phyloP scores from a whole-genome alignment of 1,284 basidiomycete species.

The Ceratobasidium sp. region DNA sequence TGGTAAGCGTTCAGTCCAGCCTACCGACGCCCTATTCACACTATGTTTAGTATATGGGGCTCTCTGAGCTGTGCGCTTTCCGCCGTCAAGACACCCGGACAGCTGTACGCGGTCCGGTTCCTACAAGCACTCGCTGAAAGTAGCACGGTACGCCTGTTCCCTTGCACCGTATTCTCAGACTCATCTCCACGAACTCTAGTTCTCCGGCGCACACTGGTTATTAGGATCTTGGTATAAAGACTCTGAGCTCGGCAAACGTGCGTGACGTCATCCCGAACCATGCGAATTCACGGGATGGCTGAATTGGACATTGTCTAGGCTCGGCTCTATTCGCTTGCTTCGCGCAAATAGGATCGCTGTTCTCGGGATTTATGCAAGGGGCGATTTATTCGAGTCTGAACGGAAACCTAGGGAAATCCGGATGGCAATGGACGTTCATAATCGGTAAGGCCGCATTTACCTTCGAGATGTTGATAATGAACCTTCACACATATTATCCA shows the following conservation, averaged over 20 bases:
- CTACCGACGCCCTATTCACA: not conserved
- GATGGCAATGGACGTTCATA: slow-evolving; percentile 44
- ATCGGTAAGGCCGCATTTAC: not conserved
- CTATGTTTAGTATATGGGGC: slow-evolving; percentile 19
- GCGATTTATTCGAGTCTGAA: slow-evolving; percentile 37
- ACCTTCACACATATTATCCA: not conserved
- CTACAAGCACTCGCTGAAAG: slow-evolving; percentile 36
- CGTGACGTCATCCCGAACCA: not conserved
- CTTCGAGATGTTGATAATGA: not conserved
- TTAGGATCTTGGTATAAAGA: slow-evolving; percentile 43
- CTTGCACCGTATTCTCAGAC: not conserved
- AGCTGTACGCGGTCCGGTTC: slow-evolving; percentile 34
- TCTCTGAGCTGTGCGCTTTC: slow-evolving; percentile 35
- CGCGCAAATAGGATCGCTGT: slow-evolving; percentile 36
- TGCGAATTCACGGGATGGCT: not conserved
- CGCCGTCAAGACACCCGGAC: slow-evolving; percentile 32
- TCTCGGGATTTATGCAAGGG: slow-evolving; percentile 41
- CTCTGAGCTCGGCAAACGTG: slow-evolving; percentile 40
- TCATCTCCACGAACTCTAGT: not conserved
- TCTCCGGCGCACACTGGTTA: slow-evolving; percentile 37
- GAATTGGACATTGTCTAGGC: not conserved
- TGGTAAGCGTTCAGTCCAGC: not conserved
- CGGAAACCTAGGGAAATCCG: slow-evolving; percentile 31
- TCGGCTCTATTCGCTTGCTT: slow-evolving; percentile 36
- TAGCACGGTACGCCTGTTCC: slow-evolving; percentile 21